Conservation (phyloP, 2,329 filamentous ascomycete species). For the Calonectria pseudoreteaudii region DNA sequence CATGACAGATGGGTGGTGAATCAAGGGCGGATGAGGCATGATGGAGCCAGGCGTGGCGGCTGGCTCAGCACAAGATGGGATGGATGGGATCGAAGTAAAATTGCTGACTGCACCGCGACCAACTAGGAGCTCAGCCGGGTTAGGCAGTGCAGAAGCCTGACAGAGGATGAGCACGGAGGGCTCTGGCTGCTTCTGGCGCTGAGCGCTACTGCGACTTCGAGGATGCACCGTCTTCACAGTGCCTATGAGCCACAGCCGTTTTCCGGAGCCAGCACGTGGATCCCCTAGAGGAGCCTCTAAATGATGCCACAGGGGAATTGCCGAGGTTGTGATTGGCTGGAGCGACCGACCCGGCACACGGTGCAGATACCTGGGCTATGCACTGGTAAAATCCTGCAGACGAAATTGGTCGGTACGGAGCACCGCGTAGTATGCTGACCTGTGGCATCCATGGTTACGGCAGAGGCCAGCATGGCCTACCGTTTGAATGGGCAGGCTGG, state of each 20-base stretch:
- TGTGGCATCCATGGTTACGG: background rate
- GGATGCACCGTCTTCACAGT: slow-evolving; percentile 36
- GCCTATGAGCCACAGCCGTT: slow-evolving; percentile 13
- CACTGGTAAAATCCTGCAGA: slow-evolving; percentile 28
- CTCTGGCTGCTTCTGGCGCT: slow-evolving; percentile 18
- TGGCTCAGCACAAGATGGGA: background rate
- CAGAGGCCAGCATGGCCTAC: background rate
- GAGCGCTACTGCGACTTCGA: slow-evolving; percentile 1
- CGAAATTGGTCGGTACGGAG: slow-evolving; percentile 34
- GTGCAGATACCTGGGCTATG: slow-evolving; percentile 21
- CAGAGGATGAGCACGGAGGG: background rate
- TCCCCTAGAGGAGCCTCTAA: slow-evolving; percentile 30
- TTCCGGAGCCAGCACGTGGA: slow-evolving; percentile 37
- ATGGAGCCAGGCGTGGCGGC: slow-evolving; percentile 13
- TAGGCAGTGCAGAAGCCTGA: slow-evolving; percentile 17
- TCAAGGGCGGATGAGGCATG: slow-evolving; percentile 7
- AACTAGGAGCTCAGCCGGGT: slow-evolving; percentile 18
- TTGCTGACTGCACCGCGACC: slow-evolving; percentile 16
- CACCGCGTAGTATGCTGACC: background rate
- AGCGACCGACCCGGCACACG: slow-evolving; percentile 11
- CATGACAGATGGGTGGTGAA: slow-evolving; percentile 18
- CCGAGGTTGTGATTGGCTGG: slow-evolving; percentile 29
- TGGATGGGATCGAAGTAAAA: background rate
- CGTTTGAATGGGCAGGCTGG: background rate
- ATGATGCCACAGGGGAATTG: slow-evolving; percentile 37